Conservation (phyloP, 768 basidiomycete genomes). For the Suillus variegatus region DNA sequence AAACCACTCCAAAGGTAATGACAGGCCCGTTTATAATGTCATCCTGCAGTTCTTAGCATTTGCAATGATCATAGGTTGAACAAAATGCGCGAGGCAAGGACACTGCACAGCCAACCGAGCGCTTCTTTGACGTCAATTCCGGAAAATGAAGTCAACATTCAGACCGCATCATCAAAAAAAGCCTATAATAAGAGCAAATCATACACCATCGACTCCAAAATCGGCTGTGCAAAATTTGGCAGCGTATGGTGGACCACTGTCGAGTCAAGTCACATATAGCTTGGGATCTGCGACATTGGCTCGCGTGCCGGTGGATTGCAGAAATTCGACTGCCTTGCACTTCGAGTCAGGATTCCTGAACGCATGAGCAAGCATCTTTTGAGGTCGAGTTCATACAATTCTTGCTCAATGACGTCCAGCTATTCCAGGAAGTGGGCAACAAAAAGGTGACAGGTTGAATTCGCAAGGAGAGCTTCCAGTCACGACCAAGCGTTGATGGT, state of each 20-base stretch:
- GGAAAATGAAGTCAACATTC: not conserved
- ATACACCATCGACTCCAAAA: too few species aligned
- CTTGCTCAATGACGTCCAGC: constrained; percentile 8
- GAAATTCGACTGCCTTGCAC: not conserved
- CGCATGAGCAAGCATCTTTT: not conserved
- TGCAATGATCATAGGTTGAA: not conserved
- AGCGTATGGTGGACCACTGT: too few species aligned
- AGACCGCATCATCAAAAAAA: not conserved
- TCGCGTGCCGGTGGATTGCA: not conserved
- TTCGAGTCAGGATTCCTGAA: not conserved
- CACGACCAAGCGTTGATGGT: constrained; percentile 70
- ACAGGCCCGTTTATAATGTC: not conserved
- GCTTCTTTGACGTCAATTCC: too few species aligned
- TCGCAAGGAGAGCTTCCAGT: constrained; percentile 78
- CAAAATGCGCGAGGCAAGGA: too few species aligned
- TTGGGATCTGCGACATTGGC: not conserved
- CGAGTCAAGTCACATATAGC: too few species aligned
- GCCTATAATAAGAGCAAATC: not conserved
- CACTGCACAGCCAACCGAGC: too few species aligned
- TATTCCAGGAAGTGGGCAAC: constrained; percentile 12
- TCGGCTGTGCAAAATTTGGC: not conserved
- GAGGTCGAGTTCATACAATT: not conserved
- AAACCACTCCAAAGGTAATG: not conserved
- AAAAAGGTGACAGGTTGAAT: constrained; percentile 48
- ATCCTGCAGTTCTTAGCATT: not conserved